A percentile compares a stretch with the other conserved stretches of the same genome.
Conservation (phyloP, 805 yeast genomes). For the Candida schatavii region DNA sequence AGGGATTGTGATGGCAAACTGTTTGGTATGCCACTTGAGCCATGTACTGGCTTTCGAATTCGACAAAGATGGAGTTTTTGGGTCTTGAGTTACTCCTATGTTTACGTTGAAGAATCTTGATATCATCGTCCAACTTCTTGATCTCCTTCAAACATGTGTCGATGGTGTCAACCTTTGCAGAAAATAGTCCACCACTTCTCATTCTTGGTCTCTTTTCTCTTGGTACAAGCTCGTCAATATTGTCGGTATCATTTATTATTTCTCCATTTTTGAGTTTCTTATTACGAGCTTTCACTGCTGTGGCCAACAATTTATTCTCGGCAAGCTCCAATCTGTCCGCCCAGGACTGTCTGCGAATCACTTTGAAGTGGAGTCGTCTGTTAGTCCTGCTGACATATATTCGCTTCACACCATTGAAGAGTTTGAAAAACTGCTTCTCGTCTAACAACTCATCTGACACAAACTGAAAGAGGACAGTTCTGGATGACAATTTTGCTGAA, state of each 20-base stretch:
- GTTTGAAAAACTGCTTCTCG: constrained; percentile 67
- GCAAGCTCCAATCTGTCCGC: constrained; percentile 67
- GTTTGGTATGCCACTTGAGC: constrained; percentile 74
- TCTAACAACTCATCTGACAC: constrained; percentile 74
- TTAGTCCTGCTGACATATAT: constrained; percentile 77
- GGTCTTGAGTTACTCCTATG: constrained; percentile 46
- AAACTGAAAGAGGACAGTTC: constrained; percentile 80
- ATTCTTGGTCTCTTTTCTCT: constrained; percentile 65
- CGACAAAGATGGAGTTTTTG: constrained; percentile 79
- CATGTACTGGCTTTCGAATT: constrained; percentile 69
- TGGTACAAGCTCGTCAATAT: constrained; percentile 58
- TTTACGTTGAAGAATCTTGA: constrained; percentile 50
- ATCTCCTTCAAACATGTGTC: constrained; percentile 53
- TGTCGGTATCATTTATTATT: constrained; percentile 24
- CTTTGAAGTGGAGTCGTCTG: constrained; percentile 52
- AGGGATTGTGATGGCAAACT: constrained; percentile 61
- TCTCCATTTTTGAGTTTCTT: constrained; percentile 56
- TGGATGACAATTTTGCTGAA: constrained; percentile 67
- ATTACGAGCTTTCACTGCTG: constrained; percentile 60
- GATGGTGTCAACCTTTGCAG: constrained; percentile 60
- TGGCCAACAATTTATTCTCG: constrained; percentile 52
- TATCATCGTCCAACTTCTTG: constrained; percentile 57
- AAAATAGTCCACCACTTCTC: constrained; percentile 44
- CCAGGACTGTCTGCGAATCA: constrained; percentile 56
- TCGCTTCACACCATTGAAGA: constrained; percentile 79